These are phyloP conservation scores for Quercus cerris DNA, from an alignment of 306 rosid species.

Conservation along the genomic window DNA sequence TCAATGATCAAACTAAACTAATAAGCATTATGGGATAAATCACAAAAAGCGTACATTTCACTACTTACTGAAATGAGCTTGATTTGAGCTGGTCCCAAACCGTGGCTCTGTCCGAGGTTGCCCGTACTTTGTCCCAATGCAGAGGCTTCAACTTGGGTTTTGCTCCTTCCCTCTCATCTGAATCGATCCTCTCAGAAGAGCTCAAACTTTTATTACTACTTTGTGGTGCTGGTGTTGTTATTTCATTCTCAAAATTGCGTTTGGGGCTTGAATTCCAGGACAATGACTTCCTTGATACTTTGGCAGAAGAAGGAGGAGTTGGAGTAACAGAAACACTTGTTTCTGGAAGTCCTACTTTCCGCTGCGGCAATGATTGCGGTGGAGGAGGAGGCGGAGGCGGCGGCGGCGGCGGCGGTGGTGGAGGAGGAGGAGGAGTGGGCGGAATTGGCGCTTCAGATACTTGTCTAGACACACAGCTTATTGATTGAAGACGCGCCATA, in stretches of 20 bases:
- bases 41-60: background rate
- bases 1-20: background rate
- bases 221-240: constrained; percentile 21
- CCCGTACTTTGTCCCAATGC: constrained; percentile 99
- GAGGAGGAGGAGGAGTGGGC: constrained; percentile 33
- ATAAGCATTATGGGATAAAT: background rate
- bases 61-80: constrained; percentile 92
- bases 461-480: constrained; percentile 25
- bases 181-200: constrained; percentile 53
- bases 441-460: constrained; percentile 22
- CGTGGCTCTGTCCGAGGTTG: constrained; percentile 89
- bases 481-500: constrained; percentile 53
- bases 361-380: constrained; percentile 3
- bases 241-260: constrained; percentile 25
- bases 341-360: constrained; percentile 28
- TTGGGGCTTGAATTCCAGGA: constrained; percentile 33
- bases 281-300: constrained; percentile 27
- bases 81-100: constrained; percentile 99
- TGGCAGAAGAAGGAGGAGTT: constrained; percentile 21
- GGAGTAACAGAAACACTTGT: constrained; percentile 18
- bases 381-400: constrained; percentile 37
- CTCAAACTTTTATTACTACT: constrained; percentile 20
- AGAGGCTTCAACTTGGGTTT: constrained; percentile 85
- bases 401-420: constrained; percentile 5
- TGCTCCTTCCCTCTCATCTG: constrained; percentile 60